Base-by-base conservation (phyloP, 352 stramenopile genomes). In the Pythium biforme region DNA sequence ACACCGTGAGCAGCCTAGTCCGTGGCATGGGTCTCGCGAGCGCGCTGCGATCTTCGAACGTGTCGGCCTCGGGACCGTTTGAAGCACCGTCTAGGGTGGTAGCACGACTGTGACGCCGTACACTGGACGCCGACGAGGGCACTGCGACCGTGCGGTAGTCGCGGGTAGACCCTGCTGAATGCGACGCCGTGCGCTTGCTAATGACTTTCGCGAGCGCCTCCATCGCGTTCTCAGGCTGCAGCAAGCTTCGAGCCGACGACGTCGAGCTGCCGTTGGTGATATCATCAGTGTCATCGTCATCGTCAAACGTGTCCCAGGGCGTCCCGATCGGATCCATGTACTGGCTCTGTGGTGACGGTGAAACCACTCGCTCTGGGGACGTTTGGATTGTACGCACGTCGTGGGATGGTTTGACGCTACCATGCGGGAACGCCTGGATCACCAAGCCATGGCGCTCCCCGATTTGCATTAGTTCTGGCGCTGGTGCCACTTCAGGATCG, bases 231-330 rank as follows among this genome's bases (percentile, higher is more conserved):
- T 69, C 62, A 0, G 54, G 25, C 11, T 56, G 62, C 23, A 69
- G 25, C 17, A 64, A n/a, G 15, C 34, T 49, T 17, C 29, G 29
- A 0, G 53, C 14, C 1, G 53, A 55, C 1, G 34, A 56, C 23
- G 31, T 34, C 37, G 37, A 43, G 37, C 37, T 43, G 14, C 37
- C 37, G 17, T 37, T 8, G 17, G 12, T n/a, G 22, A 10, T 26
- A 4, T 26, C 45, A 26, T 20, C 17, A 34, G 22, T 26, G 20
- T 52, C 61, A 37, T 58, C 39, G 7, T 62, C 61, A 5, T 63
- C 53, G 19, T 68, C 48, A 12, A 62, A 58, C 22, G 54, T 62
- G 20, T 62, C 53, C 53, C 61, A 68, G 15, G 61, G 61, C 17
- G 53, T 61, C 33, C 29, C 59, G 2, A 66, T 5, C 1, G 49